Percentiles rank a stretch among this genome's conserved stretches.
Conservation (phyloP, 176 grass and related monocot genomes). For the Juncus inflexus region DNA sequence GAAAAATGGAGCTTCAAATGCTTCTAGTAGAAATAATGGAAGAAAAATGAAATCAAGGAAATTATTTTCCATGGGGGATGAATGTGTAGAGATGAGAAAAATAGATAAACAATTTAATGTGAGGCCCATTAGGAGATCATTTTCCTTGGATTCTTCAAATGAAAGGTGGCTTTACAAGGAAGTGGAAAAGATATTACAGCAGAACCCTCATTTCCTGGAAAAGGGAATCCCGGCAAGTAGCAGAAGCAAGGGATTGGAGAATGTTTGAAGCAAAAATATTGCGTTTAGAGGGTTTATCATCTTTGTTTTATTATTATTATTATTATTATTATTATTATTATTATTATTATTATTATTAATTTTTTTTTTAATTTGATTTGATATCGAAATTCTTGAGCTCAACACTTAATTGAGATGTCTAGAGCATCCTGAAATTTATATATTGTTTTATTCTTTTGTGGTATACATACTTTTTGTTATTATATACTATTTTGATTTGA, state of each 20-base stretch:
- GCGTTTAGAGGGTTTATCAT: not conserved
- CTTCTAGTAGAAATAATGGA: not conserved
- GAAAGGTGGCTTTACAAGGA: slow-evolving; percentile 40
- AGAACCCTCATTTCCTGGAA: slow-evolving; percentile 32
- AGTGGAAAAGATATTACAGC: slow-evolving; percentile 41
- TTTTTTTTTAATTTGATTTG: not conserved
- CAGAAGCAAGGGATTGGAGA: not conserved
- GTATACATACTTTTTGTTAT: no score
- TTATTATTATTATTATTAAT: not conserved
- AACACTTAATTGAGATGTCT: not conserved
- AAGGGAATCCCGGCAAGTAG: slow-evolving; percentile 20
- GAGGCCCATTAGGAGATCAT: slow-evolving; percentile 45
- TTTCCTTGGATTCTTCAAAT: slow-evolving; percentile 37
- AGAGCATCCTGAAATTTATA: no score
- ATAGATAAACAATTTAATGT: slow-evolving; percentile 9
- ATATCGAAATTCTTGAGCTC: not conserved
- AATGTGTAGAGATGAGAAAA: slow-evolving; percentile 30
- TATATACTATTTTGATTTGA: no score
- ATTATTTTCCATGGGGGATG: slow-evolving; percentile 38
- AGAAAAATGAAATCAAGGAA: slow-evolving; percentile 8
- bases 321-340: not conserved
- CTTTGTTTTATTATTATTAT: not conserved
- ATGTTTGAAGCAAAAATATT: not conserved
- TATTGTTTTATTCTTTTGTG: no score
- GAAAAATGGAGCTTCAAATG: not conserved